phyloP scores from a whole-genome alignment of 2,329 filamentous ascomycete species.

The Penicillium sp. region DNA sequence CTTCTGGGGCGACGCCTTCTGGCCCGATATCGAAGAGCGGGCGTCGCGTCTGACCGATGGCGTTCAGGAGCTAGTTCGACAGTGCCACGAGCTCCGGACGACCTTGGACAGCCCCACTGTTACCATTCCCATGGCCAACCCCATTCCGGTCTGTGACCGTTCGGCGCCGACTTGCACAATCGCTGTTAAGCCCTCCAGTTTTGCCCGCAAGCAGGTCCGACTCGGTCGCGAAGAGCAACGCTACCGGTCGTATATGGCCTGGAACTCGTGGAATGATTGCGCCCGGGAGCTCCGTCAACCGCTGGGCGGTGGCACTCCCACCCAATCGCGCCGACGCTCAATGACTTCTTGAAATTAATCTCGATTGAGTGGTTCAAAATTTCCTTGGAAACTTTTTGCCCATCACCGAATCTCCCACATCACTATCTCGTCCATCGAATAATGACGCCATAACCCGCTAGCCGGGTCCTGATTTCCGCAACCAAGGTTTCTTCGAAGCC shows the following conservation, averaged over 20 bases:
- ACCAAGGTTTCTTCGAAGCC: neutral
- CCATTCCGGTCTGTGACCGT: constrained; percentile 26
- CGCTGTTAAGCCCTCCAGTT: constrained; percentile 34
- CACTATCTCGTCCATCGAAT: neutral
- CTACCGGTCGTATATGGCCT: constrained; percentile 29
- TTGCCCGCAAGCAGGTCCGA: constrained; percentile 36
- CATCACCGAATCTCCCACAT: neutral
- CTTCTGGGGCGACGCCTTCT: constrained; percentile 49
- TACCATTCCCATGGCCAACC: constrained; percentile 21
- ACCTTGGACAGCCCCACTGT: constrained; percentile 27
- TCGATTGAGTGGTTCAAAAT: too few species aligned
- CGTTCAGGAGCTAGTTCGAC: constrained; percentile 43
- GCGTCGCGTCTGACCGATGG: constrained; percentile 43
- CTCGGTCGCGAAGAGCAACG: constrained; percentile 41
- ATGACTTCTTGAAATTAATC: constrained; percentile 27
- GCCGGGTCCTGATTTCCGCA: neutral
- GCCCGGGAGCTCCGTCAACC: constrained; percentile 25
- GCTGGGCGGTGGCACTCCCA: constrained; percentile 18
- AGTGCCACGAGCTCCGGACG: constrained; percentile 43
- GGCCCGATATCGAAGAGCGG: constrained; percentile 47
- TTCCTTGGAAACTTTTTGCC: neutral
- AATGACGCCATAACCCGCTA: constrained; percentile 2
- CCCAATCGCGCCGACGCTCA: constrained; percentile 28
- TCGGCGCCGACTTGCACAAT: constrained; percentile 27
- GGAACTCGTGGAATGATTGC: constrained; percentile 30